Percentiles rank a stretch among this genome's conserved stretches.
Conservation (phyloP, 768 basidiomycete genomes). For the Xerocomellus intermedius region DNA sequence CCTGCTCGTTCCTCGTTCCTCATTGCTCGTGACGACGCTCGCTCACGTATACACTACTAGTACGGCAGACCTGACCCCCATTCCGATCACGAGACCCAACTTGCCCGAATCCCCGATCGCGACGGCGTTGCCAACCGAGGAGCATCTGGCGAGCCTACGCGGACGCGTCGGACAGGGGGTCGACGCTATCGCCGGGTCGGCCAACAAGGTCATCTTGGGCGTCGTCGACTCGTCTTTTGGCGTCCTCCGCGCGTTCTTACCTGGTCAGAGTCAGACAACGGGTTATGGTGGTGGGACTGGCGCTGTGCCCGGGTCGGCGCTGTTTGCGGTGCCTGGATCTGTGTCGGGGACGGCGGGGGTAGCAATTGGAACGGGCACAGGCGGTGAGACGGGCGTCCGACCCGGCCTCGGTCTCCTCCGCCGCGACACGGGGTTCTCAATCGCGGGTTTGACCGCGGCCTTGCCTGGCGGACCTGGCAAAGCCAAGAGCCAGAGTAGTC, state of each 20-base stretch:
- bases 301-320: conserved; percentile 13
- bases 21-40: neutral
- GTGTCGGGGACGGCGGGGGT: neutral
- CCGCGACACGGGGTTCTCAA: conserved; percentile 79
- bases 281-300: neutral
- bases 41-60: conserved; percentile 36
- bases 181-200: conserved; percentile 77
- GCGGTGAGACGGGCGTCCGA: conserved; percentile 25
- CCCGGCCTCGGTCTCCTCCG: conserved; percentile 68
- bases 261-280: conserved; percentile 27
- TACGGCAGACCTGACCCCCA: conserved; percentile 77
- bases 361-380: neutral
- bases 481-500: neutral
- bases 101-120: conserved; percentile 43
- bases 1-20: too few relatives aligned
- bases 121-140: conserved; percentile 41
- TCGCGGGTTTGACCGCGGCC: conserved; percentile 69
- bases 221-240: conserved; percentile 92
- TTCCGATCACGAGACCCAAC: conserved; percentile 61
- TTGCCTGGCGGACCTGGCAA: conserved; percentile 43
- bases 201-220: conserved; percentile 73
- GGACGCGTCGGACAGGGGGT: conserved; percentile 78
- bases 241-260: conserved; percentile 78
- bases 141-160: conserved; percentile 56
- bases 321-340: neutral